Percentiles rank a stretch among this genome's conserved stretches.
Conservation (phyloP, 1,139 yeast species). For the Nakaseomyces nivariensis region DNA sequence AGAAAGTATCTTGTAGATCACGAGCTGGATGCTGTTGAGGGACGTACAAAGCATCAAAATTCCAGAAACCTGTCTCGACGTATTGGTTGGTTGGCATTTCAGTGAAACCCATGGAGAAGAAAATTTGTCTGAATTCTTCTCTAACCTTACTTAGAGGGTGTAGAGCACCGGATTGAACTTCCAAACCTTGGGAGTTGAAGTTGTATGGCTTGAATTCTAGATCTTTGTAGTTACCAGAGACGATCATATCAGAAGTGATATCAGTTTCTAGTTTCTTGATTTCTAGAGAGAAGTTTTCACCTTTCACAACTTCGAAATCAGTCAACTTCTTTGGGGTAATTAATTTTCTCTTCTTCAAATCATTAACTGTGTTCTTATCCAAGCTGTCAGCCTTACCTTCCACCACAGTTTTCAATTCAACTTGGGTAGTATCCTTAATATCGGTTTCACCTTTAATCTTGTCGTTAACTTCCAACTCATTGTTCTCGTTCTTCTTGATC, state of each 20-base stretch:
- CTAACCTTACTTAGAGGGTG: slow-evolving; percentile 95
- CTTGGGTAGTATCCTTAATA: slow-evolving; percentile 53
- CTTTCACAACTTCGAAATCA: slow-evolving; percentile 70
- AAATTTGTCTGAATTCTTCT: slow-evolving; percentile 95
- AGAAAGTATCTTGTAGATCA: slow-evolving; percentile 96
- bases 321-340: slow-evolving; percentile 60
- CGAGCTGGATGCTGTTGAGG: slow-evolving; percentile 99
- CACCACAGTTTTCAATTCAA: slow-evolving; percentile 48
- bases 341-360: slow-evolving; percentile 89
- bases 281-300: slow-evolving; percentile 71
- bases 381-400: slow-evolving; percentile 24
- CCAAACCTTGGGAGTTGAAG: slow-evolving; percentile 88
- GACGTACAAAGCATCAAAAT: slow-evolving; percentile 88
- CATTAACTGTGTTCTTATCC: slow-evolving; percentile 62
- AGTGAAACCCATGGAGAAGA: slow-evolving; percentile 94
- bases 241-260: slow-evolving; percentile 84
- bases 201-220: slow-evolving; percentile 90
- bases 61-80: slow-evolving; percentile 98
- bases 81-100: slow-evolving; percentile 99
- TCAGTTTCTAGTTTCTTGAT: slow-evolving; percentile 84
- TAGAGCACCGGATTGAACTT: slow-evolving; percentile 81
- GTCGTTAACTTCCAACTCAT: slow-evolving; percentile 48
- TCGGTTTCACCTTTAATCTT: slow-evolving; percentile 35
- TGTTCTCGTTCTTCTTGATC: slow-evolving; percentile 81
- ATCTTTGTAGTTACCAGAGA: slow-evolving; percentile 69